Evolutionary conservation across 2,329 filamentous ascomycete species (phyloP), one percentile per base, ranked within the genome.

Genomic region (Epichloe baconii): DNA sequence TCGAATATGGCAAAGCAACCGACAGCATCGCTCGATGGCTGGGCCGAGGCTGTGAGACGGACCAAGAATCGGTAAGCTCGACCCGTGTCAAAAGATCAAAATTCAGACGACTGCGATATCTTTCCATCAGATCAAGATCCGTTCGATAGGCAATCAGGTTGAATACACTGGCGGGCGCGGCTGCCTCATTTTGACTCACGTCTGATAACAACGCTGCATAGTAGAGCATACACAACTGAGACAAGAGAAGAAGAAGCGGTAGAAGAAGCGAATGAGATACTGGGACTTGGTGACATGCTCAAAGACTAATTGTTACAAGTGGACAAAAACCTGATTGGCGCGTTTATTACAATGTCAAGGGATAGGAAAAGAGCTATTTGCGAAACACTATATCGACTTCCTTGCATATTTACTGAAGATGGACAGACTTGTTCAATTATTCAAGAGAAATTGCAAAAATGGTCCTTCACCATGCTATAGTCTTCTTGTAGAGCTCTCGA

Each of bases 1-100:
- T 67, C n/a, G 73, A 76, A 55, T 76, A 76, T 50, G 62, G 62
- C n/a, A 67, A 69, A 45, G 69, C 73, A 3, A 66, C 71, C 1
- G 61, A 67, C 34, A 61, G 64, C 10, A 66, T 75, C 17, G 66
- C 66, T 44, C 57, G 61, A 11, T 75, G 72, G 72, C 57, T 70
- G 2, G 66, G 67, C n/a, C 62, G 62, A 31, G 60, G 61, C 23
- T 62, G 62, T 48, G 67, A 70, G 53, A 67, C 64, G 4, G 67
- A 70, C 36, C 58, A 56, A 36, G 64, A 66, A 46, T 69, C 66
- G 14, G 57, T 65, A 49, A 58, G 57, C 37, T 69, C 67, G 5
- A 62, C 65, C 59, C 64, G 59, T 47, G 59, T 59, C 19, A 68
- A 66, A 56, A 56, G 62, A 17, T 58, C 60, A 14, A 58, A 56